Percentiles rank a stretch among this genome's conserved stretches.
Conservation (phyloP, 305 asterid genomes). For the Rubia tinctorum region DNA sequence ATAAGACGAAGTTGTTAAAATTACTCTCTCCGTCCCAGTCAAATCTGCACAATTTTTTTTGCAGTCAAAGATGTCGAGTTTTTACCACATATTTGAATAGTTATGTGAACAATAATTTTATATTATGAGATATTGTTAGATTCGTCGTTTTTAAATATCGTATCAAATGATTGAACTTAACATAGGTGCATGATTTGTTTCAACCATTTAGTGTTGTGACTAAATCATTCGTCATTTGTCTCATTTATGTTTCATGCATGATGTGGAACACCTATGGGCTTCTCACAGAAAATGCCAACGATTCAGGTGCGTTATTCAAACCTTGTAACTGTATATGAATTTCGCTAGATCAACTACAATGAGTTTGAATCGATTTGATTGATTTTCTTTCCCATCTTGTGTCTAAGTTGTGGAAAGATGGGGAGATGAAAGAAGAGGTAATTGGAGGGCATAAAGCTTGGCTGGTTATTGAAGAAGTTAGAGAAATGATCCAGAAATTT, state of each 20-base stretch:
- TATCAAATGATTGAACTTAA: too few species aligned
- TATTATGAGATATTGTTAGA: too few species aligned
- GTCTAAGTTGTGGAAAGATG: slow-evolving; percentile 57
- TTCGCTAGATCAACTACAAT: neutral
- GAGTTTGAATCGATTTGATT: neutral
- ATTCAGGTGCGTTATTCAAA: slow-evolving; percentile 63
- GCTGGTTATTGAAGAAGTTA: slow-evolving; percentile 96
- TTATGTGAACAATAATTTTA: too few species aligned
- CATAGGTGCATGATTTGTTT: neutral
- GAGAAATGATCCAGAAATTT: slow-evolving; percentile 64
- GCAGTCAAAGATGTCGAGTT: too few species aligned
- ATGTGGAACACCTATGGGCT: slow-evolving; percentile 19
- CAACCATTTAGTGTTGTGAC: too few species aligned
- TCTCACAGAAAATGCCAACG: slow-evolving; percentile 88
- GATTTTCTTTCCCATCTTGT: neutral
- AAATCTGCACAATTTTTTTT: too few species aligned
- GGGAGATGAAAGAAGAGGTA: slow-evolving; percentile 90
- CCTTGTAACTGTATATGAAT: neutral
- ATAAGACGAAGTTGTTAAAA: too few species aligned
- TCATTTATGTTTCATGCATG: neutral
- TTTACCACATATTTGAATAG: too few species aligned
- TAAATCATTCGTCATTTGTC: neutral
- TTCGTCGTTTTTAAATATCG: too few species aligned
- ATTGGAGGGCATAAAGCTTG: slow-evolving; percentile 97
- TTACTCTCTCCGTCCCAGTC: too few species aligned